Evolutionary conservation across 768 basidiomycete genomes (phyloP).

Genomic region (Termitomyces eurrhizus): DNA sequence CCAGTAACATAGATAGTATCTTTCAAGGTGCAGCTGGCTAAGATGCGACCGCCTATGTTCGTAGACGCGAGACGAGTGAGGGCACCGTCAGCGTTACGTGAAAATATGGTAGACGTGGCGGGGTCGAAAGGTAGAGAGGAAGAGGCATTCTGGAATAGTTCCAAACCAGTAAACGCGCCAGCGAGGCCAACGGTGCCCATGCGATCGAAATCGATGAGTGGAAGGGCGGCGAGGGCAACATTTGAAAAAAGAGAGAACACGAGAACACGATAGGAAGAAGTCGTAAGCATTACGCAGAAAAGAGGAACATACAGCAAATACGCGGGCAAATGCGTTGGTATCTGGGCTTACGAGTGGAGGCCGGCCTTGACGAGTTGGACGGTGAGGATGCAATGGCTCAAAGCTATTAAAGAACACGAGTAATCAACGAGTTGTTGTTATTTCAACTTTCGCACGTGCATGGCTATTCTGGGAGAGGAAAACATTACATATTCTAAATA

Average conservation of each 20-base stretch:
- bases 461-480: slow-evolving; percentile 4
- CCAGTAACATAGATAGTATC: slow-evolving; percentile 79
- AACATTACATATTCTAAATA: neutral
- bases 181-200: slow-evolving; percentile 92
- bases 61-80: slow-evolving; percentile 73
- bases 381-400: slow-evolving; percentile 1
- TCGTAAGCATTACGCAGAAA: slow-evolving; percentile 20
- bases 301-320: slow-evolving; percentile 13
- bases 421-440: slow-evolving; percentile 14
- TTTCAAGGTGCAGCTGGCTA: slow-evolving; percentile 67
- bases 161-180: slow-evolving; percentile 86
- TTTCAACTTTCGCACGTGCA: slow-evolving; percentile 15
- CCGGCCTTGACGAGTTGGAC: slow-evolving; percentile 1
- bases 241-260: slow-evolving; percentile 15
- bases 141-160: slow-evolving; percentile 59
- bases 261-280: slow-evolving; percentile 19
- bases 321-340: slow-evolving; percentile 9
- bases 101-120: slow-evolving; percentile 65
- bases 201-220: slow-evolving; percentile 48
- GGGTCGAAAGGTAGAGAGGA: slow-evolving; percentile 58
- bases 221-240: slow-evolving; percentile 31
- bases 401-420: neutral
- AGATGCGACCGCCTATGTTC: slow-evolving; percentile 73
- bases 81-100: slow-evolving; percentile 60
- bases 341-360: slow-evolving; percentile 3